A percentile compares a stretch with the other conserved stretches of the same genome.
phyloP scores from a whole-genome alignment of 2,329 filamentous ascomycete genomes.

The Aspergillus japonicus region DNA sequence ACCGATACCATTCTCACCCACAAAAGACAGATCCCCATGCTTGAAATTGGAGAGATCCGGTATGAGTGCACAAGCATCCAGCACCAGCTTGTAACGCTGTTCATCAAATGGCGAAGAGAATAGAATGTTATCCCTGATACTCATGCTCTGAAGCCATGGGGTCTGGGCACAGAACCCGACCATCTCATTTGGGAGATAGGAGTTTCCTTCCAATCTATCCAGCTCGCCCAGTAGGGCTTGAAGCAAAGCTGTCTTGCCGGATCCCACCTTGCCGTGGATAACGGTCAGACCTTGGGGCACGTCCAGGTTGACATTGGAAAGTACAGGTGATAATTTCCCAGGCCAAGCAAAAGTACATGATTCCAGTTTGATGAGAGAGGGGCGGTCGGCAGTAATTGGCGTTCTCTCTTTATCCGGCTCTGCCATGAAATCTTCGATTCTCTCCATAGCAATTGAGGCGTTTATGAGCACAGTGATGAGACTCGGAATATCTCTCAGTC shows the following conservation, averaged over 20 bases:
- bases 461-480: slow-evolving; percentile 77
- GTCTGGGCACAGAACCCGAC: slow-evolving; percentile 65
- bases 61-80: slow-evolving; percentile 62
- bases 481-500: slow-evolving; percentile 70
- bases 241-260: slow-evolving; percentile 62
- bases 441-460: slow-evolving; percentile 74
- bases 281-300: slow-evolving; percentile 60
- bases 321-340: slow-evolving; percentile 58
- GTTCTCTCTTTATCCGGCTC: slow-evolving; percentile 79
- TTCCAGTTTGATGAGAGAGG: slow-evolving; percentile 46
- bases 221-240: slow-evolving; percentile 61
- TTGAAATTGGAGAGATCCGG: slow-evolving; percentile 63
- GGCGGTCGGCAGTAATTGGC: slow-evolving; percentile 36
- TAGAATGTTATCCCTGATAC: slow-evolving; percentile 66
- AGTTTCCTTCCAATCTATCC: slow-evolving; percentile 52
- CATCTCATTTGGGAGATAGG: slow-evolving; percentile 55
- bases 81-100: slow-evolving; percentile 64
- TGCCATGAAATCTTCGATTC: slow-evolving; percentile 82
- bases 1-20: slow-evolving; percentile 62
- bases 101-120: slow-evolving; percentile 69
- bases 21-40: slow-evolving; percentile 61
- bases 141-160: slow-evolving; percentile 70
- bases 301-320: slow-evolving; percentile 54
- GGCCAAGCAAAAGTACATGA: slow-evolving; percentile 79
- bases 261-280: slow-evolving; percentile 62